Percentiles rank a stretch among this genome's conserved stretches.
Conservation (phyloP, 495 filamentous ascomycete genomes). For the Podospora anserina region DNA sequence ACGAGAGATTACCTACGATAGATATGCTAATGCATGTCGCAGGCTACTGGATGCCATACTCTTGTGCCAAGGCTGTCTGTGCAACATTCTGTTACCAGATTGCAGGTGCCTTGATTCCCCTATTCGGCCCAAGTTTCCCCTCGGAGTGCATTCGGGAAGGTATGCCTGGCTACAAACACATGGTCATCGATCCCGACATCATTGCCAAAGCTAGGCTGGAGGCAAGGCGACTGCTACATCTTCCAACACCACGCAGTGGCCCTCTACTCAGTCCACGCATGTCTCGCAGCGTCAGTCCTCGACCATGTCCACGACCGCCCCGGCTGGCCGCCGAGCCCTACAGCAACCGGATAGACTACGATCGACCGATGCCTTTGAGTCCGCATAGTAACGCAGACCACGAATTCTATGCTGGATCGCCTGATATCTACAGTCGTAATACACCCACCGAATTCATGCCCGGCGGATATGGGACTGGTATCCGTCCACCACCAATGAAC, state of each 20-base stretch:
- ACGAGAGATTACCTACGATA: not conserved
- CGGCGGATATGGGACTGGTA: not conserved
- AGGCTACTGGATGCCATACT: conserved; percentile 98
- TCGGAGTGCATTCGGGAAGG: conserved; percentile 61
- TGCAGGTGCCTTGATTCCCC: conserved; percentile 74
- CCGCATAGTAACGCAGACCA: conserved; percentile 40
- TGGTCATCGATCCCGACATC: conserved; percentile 64
- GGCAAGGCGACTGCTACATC: conserved; percentile 39
- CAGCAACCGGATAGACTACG: conserved; percentile 14
- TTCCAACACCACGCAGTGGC: conserved; percentile 5
- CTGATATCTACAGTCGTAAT: not conserved
- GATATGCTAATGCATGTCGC: conserved; percentile 12
- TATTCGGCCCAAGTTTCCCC: conserved; percentile 83
- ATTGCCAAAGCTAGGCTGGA: conserved; percentile 53
- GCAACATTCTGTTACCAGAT: conserved; percentile 86
- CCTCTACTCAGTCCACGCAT: conserved; percentile 8
- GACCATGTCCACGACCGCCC: conserved; percentile 10
- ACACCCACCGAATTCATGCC: not conserved
- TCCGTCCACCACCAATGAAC: not conserved
- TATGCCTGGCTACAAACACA: conserved; percentile 56
- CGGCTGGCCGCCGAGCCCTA: conserved; percentile 6
- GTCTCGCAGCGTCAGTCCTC: conserved; percentile 20
- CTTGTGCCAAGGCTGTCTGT: conserved; percentile 76
- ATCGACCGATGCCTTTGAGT: conserved; percentile 19
- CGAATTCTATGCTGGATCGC: conserved; percentile 34